Base-by-base conservation (phyloP, 768 basidiomycete genomes). In the Filobasidium wieringae region DNA sequence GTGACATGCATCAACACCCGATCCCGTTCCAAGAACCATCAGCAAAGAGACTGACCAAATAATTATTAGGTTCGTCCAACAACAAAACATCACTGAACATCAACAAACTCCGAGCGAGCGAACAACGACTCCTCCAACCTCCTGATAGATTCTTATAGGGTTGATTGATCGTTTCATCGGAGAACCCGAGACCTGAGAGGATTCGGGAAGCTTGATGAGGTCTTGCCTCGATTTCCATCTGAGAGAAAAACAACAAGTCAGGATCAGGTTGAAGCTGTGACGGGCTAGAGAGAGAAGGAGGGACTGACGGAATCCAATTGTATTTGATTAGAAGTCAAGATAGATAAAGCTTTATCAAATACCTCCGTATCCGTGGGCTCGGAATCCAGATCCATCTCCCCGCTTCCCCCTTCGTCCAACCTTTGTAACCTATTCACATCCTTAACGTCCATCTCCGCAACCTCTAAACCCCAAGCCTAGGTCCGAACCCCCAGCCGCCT, bases 81-180 rank as follows among this genome's bases (percentile, higher is more conserved):
- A 83, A 73, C 22, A 84, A 70, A 12, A 84, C 71, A 60, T 85
- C 81, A 7, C 77, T 77, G 30, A 79, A 76, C 34, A 81, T 76
- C 55, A 84, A 77, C 14, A 86, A 72, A 0, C 81, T 80, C 30
- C 77, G 77, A 4, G 83, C 84, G 2, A 86, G 76, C 31, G 78
- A 77, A 57, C 80, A 80, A 19, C 83, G 76, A 41, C 81, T 80
- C 37, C 79, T 72, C 84, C 84, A 86, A 0, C 84, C 84, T 17
- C 84, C 84, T 26, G 81, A 82, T 24, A 85, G 73, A 0, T 76
- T 72, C 1, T 70, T 68, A 54, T 79, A 78, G 4, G 77, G 76
- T 2, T 62, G 62, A 2, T 66, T 56, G 4, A 74, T 67, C 55
- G 76, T 75, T 14, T 73, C 72, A 33, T 76, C 68, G 0, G 71